phyloP scores from a whole-genome alignment of 768 basidiomycete species.

The Kwoniella heveanensis region DNA sequence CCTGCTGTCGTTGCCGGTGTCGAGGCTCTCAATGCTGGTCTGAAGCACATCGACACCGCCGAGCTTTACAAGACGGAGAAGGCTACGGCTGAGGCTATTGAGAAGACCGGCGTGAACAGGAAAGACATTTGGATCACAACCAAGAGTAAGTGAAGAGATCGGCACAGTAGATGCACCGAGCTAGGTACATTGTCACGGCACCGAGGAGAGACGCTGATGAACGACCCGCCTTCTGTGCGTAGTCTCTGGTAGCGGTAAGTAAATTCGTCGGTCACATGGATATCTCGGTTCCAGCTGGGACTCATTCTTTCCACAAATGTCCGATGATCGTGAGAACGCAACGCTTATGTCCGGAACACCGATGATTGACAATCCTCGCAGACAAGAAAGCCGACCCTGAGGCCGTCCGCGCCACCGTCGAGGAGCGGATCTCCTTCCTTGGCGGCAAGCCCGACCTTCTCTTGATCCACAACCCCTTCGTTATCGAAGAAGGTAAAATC shows the following conservation, averaged over 20 bases:
- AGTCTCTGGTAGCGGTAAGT: conserved; percentile 14
- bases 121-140: conserved; percentile 43
- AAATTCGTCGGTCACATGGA: no score
- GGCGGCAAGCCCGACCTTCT: conserved; percentile 46
- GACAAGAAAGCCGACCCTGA: conserved; percentile 18
- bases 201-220: no score
- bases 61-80: conserved; percentile 47
- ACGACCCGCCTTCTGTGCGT: no score
- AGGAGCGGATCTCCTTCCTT: conserved; percentile 31
- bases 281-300: no score
- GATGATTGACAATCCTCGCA: no score
- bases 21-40: conserved; percentile 44
- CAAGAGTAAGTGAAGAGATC: conserved; percentile 42
- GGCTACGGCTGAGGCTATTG: conserved; percentile 32
- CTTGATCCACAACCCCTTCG: conserved; percentile 54
- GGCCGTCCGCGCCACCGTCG: conserved; percentile 33
- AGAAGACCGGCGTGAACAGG: conserved; percentile 22
- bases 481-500: conserved; percentile 45
- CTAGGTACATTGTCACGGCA: no score
- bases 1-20: conserved; percentile 24
- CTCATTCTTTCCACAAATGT: no score
- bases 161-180: no score
- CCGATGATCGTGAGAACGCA: no score
- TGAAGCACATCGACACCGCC: conserved; percentile 51
- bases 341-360: no score